These are phyloP conservation scores for Borovskyia barvae DNA, from an alignment of 208 protist genomes.

Conservation along the genomic window DNA sequence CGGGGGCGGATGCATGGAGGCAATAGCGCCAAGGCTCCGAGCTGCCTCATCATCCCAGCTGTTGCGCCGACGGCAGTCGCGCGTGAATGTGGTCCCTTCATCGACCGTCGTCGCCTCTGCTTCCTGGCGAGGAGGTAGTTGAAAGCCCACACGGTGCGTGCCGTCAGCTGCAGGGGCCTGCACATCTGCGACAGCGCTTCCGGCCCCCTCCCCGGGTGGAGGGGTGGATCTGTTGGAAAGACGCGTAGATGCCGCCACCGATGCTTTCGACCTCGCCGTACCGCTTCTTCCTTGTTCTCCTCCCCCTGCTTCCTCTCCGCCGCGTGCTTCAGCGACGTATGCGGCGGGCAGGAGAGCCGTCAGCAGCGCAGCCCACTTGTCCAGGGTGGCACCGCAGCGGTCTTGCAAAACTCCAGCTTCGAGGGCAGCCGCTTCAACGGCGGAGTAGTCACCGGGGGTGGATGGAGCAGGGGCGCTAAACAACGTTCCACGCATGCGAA, in stretches of 20 bases:
- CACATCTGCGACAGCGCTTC: neutral
- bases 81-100: neutral
- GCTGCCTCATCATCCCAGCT: neutral
- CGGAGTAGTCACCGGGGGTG: neutral
- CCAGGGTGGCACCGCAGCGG: slow-evolving; percentile 19
- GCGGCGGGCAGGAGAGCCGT: slow-evolving; percentile 24
- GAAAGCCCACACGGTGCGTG: slow-evolving; percentile 4
- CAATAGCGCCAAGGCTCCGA: neutral
- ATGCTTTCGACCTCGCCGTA: neutral
- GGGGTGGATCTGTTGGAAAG: neutral
- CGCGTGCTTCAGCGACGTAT: slow-evolving; percentile 1
- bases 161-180: neutral
- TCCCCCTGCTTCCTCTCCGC: neutral
- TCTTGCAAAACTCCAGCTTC: slow-evolving; percentile 1
- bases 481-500: slow-evolving; percentile 48
- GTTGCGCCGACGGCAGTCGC: slow-evolving; percentile 10
- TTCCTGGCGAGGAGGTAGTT: slow-evolving; percentile 2
- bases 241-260: neutral
- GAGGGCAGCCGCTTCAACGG: neutral
- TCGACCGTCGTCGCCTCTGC: neutral
- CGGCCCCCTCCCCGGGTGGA: neutral
- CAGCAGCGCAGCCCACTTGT: slow-evolving; percentile 30
- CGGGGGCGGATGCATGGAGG: slow-evolving; percentile 28
- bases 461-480: neutral
- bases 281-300: neutral